Evolutionary conservation across 106 monocot species (phyloP).

Genomic region (Phalaenopsis equestris): DNA sequence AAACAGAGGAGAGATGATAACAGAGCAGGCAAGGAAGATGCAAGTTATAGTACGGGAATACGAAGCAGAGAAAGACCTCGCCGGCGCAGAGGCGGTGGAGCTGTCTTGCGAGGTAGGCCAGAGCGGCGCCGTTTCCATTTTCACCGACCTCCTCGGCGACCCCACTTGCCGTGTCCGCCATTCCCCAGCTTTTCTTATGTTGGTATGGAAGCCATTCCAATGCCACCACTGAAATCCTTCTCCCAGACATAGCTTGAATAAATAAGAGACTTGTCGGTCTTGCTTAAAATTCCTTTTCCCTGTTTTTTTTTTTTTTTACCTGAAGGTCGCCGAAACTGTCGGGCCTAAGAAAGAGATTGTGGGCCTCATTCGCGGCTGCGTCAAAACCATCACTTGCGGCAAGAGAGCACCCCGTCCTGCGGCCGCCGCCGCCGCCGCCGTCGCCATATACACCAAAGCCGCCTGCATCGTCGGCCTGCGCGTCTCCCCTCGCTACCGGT

Average conservation of each 20-base stretch:
- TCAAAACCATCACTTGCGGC: conserved; percentile 65
- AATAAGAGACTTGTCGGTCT: not conserved
- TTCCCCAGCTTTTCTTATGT: conserved; percentile 27
- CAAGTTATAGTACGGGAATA: conserved; percentile 32
- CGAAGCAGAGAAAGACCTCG: conserved; percentile 38
- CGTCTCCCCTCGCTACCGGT: conserved; percentile 57
- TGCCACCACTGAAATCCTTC: not conserved
- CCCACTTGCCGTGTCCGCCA: conserved; percentile 39
- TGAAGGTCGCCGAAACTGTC: conserved; percentile 48
- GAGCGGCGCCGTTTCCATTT: conserved; percentile 27
- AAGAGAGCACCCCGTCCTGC: conserved; percentile 22
- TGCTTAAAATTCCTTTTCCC: not conserved
- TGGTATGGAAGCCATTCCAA: conserved; percentile 9
- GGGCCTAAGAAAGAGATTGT: conserved; percentile 38
- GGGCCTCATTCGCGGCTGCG: conserved; percentile 57
- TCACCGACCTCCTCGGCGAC: conserved; percentile 39
- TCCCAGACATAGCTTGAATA: not conserved
- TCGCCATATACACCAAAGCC: conserved; percentile 32
- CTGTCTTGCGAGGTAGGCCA: conserved; percentile 66
- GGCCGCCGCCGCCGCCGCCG: not conserved
- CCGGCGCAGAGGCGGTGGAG: conserved; percentile 45
- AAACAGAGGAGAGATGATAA: not conserved
- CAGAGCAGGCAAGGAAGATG: not conserved
- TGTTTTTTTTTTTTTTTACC: not conserved
- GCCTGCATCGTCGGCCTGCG: conserved; percentile 77